A percentile compares a stretch with the other conserved stretches of the same genome.
phyloP scores from a whole-genome alignment of 208 protist species.

The Leishmania amazonensis region DNA sequence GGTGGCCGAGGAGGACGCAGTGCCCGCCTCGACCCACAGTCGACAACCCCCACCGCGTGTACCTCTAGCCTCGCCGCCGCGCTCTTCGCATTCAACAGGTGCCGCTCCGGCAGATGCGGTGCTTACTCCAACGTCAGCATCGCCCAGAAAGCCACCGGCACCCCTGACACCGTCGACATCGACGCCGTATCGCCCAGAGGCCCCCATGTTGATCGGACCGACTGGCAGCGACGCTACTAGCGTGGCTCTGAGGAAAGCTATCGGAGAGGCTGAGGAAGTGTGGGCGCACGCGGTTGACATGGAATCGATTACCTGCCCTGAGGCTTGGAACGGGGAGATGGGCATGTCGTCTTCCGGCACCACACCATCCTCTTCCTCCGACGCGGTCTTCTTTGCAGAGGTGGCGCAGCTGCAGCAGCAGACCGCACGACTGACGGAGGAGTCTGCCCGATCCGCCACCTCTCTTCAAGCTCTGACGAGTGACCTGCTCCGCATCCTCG shows the following conservation, averaged over 20 bases:
- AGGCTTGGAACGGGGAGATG: not conserved
- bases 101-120: not conserved
- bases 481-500: constrained; percentile 20
- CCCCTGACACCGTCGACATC: not conserved
- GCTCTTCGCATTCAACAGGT: not conserved
- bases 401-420: constrained; percentile 20
- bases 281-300: not conserved
- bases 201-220: not conserved
- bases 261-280: not conserved
- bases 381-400: constrained; percentile 25
- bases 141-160: not conserved
- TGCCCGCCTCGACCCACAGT: not conserved
- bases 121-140: not conserved
- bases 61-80: not conserved
- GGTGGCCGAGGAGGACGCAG: not conserved
- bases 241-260: constrained; percentile 5
- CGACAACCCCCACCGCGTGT: not conserved
- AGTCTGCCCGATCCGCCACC: constrained; percentile 16
- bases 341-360: not conserved
- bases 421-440: constrained; percentile 15
- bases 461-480: constrained; percentile 19
- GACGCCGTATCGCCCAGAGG: not conserved
- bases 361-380: constrained; percentile 6
- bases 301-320: not conserved
- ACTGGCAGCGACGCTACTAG: constrained; percentile 2